Percentiles rank a stretch among this genome's conserved stretches.
Conservation (phyloP, 1,284 basidiomycete species). For the Ceratobasidium sp. region DNA sequence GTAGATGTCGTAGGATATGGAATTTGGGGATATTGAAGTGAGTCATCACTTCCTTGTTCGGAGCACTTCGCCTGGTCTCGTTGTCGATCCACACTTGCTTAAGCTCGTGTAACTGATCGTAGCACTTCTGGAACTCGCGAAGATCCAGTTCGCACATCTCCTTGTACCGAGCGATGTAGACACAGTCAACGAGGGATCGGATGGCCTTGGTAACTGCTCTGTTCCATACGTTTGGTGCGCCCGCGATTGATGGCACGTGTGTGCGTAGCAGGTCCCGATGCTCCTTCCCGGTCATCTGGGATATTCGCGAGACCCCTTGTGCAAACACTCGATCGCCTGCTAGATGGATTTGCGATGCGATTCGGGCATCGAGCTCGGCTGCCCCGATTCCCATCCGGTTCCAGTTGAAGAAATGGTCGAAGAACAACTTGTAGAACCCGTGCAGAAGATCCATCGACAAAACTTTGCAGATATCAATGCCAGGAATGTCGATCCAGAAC, state of each 20-base stretch:
- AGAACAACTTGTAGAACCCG: constrained; percentile 18
- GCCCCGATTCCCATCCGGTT: background rate
- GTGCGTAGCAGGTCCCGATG: background rate
- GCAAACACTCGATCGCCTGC: constrained; percentile 3
- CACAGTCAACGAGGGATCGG: background rate
- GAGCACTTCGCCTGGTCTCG: constrained; percentile 3
- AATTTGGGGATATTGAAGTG: constrained; percentile 23
- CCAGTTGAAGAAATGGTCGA: constrained; percentile 2
- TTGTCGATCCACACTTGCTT: background rate
- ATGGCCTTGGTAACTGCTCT: background rate
- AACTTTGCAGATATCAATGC: background rate
- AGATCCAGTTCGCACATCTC: background rate
- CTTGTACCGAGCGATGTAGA: background rate
- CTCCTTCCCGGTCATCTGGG: constrained; percentile 3
- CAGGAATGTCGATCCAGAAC: background rate
- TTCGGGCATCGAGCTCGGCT: background rate
- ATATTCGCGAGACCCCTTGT: constrained; percentile 7
- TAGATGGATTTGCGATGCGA: background rate
- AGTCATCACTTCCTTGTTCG: background rate
- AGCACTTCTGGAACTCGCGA: background rate
- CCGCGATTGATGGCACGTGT: background rate
- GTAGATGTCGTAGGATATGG: constrained; percentile 1
- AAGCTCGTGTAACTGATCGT: background rate
- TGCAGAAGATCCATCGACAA: constrained; percentile 10
- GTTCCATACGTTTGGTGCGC: background rate